Evolutionary conservation across 495 filamentous ascomycete genomes (phyloP), one percentile per base, ranked within the genome.

Genomic region (Parmelia sp.): DNA sequence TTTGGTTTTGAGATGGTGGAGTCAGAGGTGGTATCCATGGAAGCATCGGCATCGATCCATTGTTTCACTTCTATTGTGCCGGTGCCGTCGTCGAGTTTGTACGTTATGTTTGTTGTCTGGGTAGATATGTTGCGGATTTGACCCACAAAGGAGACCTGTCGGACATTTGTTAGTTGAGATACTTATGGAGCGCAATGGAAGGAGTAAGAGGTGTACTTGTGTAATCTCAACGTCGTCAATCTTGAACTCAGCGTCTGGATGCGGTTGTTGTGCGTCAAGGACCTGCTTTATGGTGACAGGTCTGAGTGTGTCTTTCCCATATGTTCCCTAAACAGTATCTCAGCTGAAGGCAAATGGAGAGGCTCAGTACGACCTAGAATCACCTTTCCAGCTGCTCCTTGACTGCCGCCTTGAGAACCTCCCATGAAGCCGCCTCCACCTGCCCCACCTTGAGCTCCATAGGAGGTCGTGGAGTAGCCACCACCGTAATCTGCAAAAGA

Each of bases 201-300:
- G 14, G 39, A 29, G 35, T 45, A 10, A 42, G 36, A 47, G 10
- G 17, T 61, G 19, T 74, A 84, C 81, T 61, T 84, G 80, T 4
- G 74, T 78, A 47, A 88, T 76, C 69, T 89, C 86, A 36, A 80
- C 74, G 63, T 84, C 84, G 76, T 97, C 94, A 69, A 97, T 85
- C 57, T 84, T 85, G 80, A 90, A 90, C 33, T 84, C 83, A 57
- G 86, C 84, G 64, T 88, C 89, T 10, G 88, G 84, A 75, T 89
- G 86, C 15, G 86, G 78, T 70, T 89, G 86, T 64, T 83, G 78
- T 60, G 89, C 88, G 73, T 96, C 90, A 70, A 91, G 77, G 51
- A 96, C 80, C 77, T 98, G 94, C 73, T 96, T 96, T 72, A 97
- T 90, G 49, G 94, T 98, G 47, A 96, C 88, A 0, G 94, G 92